Evolutionary conservation across 108 stramenopile species (phyloP).

Genomic region (Craspedostauros australis): DNA sequence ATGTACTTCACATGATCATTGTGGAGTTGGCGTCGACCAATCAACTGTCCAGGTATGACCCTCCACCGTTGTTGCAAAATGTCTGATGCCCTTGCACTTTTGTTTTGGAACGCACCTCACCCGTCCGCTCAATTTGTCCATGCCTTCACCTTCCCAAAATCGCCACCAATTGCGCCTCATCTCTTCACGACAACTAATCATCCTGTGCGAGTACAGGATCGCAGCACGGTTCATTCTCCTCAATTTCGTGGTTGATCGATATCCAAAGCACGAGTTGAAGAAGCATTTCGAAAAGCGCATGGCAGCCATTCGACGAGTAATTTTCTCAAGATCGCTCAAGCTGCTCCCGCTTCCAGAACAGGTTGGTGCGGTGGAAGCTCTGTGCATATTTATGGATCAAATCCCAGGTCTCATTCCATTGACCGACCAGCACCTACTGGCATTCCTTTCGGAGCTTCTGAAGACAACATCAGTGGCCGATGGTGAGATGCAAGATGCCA

Average conservation of each 20-base stretch:
- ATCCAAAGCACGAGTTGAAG: background rate
- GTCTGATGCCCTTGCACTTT: too few relatives aligned
- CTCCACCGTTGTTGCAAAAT: too few relatives aligned
- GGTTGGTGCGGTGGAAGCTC: slow-evolving; percentile 66
- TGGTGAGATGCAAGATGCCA: slow-evolving; percentile 73
- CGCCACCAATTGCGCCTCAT: background rate
- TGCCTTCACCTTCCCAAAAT: too few relatives aligned
- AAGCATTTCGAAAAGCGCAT: slow-evolving; percentile 8
- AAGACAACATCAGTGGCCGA: slow-evolving; percentile 85
- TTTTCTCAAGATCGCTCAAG: slow-evolving; percentile 65
- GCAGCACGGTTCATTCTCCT: slow-evolving; percentile 52
- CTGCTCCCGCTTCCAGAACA: slow-evolving; percentile 72
- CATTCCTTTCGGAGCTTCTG: slow-evolving; percentile 70
- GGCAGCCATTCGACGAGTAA: slow-evolving; percentile 42
- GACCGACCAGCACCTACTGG: slow-evolving; percentile 58
- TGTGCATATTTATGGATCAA: slow-evolving; percentile 51
- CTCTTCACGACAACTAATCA: background rate
- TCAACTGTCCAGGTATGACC: slow-evolving; percentile 57
- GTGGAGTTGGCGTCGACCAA: slow-evolving; percentile 62
- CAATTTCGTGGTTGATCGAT: slow-evolving; percentile 19
- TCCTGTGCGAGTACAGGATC: slow-evolving; percentile 26
- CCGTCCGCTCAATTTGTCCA: too few relatives aligned
- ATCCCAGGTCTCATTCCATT: slow-evolving; percentile 51
- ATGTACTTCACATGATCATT: slow-evolving; percentile 48
- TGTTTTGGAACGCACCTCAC: too few relatives aligned